Evolutionary conservation across 257 asterid species (phyloP).

Genomic region (Knoxia roxburghii): DNA sequence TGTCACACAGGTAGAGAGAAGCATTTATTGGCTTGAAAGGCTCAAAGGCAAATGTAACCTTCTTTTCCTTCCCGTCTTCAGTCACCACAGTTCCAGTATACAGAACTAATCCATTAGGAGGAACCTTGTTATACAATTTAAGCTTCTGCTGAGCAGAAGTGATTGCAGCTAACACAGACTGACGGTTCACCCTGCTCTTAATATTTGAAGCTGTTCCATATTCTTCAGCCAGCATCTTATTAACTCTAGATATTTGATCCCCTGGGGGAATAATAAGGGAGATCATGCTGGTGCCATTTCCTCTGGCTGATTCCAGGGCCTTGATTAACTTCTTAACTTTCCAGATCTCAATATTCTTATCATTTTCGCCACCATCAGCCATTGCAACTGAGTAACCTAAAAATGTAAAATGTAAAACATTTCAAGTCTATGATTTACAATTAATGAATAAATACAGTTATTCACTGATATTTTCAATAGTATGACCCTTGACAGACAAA

Average conservation of each 20-base stretch:
- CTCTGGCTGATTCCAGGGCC: conserved; percentile 42
- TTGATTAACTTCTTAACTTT: conserved; percentile 41
- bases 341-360: conserved; percentile 46
- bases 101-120: conserved; percentile 39
- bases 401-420: neutral
- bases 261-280: conserved; percentile 49
- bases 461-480: neutral
- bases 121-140: conserved; percentile 38
- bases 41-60: conserved; percentile 39
- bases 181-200: conserved; percentile 44
- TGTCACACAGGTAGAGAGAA: conserved; percentile 41
- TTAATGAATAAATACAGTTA: neutral
- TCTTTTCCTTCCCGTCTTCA: conserved; percentile 47
- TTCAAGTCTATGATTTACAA: neutral
- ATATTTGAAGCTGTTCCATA: conserved; percentile 46
- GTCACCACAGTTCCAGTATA: conserved; percentile 39
- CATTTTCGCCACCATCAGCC: conserved; percentile 39
- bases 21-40: conserved; percentile 47
- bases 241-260: conserved; percentile 40
- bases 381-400: conserved; percentile 18
- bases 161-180: conserved; percentile 40
- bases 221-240: conserved; percentile 42
- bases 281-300: conserved; percentile 50
- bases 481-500: neutral
- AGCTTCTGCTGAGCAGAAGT: conserved; percentile 46